A percentile compares a stretch with the other conserved stretches of the same genome.
Evolutionary conservation across 2,329 filamentous ascomycete species (phyloP).

Genomic region (Atkinsonella texensis): DNA sequence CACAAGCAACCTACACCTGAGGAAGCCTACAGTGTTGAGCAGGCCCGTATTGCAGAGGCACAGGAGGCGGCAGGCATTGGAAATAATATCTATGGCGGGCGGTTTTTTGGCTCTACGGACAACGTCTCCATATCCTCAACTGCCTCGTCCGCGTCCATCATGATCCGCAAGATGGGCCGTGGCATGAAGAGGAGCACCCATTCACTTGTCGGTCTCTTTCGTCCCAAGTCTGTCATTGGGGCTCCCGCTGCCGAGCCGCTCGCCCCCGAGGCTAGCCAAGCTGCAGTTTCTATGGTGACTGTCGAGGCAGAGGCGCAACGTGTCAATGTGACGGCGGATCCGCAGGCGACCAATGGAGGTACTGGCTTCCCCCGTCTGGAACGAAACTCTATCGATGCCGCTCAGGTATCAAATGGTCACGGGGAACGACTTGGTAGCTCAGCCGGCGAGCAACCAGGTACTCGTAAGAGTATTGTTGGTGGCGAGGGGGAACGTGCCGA

Average conservation of each 20-base stretch:
- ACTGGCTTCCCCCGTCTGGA: conserved; percentile 80
- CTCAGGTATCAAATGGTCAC: conserved; percentile 29
- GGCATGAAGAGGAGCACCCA: conserved; percentile 93
- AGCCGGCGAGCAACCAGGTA: conserved; percentile 46
- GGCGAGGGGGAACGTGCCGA: conserved; percentile 85
- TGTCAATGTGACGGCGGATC: conserved; percentile 64
- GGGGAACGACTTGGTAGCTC: conserved; percentile 44
- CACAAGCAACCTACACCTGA: conserved; percentile 51
- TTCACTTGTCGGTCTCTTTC: conserved; percentile 86
- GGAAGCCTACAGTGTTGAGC: conserved; percentile 72
- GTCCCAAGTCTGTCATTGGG: conserved; percentile 83
- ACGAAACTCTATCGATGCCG: conserved; percentile 64
- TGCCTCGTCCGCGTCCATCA: conserved; percentile 78
- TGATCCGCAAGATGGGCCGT: conserved; percentile 97
- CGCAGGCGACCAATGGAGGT: conserved; percentile 53
- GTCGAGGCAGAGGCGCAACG: conserved; percentile 84
- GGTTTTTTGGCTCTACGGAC: conserved; percentile 85
- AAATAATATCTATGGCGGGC: conserved; percentile 83
- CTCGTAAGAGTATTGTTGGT: conserved; percentile 80
- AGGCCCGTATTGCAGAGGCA: conserved; percentile 79
- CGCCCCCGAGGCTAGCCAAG: conserved; percentile 55
- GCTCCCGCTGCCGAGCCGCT: conserved; percentile 58
- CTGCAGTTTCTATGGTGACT: conserved; percentile 90
- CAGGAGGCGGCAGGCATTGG: conserved; percentile 90
- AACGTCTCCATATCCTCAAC: conserved; percentile 88